Conservation (phyloP, 2,329 filamentous ascomycete genomes). For the Colletotrichum coccodes region DNA sequence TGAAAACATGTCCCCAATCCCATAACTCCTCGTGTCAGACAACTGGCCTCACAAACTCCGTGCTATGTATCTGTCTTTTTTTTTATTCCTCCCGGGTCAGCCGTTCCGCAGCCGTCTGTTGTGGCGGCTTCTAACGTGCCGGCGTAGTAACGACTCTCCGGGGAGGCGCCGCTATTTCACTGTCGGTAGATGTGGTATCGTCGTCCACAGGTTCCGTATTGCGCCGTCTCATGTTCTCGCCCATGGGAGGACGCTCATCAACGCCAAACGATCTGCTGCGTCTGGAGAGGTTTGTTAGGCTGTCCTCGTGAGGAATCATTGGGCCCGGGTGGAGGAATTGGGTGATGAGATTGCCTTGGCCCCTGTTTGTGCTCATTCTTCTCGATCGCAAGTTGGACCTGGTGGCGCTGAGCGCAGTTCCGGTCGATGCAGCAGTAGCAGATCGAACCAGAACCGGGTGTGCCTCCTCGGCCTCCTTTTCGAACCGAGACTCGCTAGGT, state of each 20-base stretch:
- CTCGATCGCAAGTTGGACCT: conserved; percentile 34
- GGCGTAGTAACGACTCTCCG: conserved; percentile 30
- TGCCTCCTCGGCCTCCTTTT: conserved; percentile 61
- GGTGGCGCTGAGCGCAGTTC: conserved; percentile 39
- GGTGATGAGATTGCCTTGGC: conserved; percentile 52
- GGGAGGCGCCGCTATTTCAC: conserved; percentile 8
- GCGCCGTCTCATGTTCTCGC: conserved; percentile 23
- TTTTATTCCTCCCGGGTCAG: not conserved
- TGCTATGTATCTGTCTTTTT: not conserved
- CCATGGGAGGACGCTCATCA: not conserved
- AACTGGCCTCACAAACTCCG: conserved; percentile 9
- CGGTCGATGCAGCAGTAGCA: conserved; percentile 47
- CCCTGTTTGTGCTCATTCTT: conserved; percentile 40
- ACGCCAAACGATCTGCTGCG: conserved; percentile 27
- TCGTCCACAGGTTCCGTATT: conserved; percentile 31
- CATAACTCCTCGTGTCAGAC: conserved; percentile 11
- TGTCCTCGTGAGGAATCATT: conserved; percentile 43
- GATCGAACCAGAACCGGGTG: conserved; percentile 51
- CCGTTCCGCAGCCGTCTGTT: not conserved
- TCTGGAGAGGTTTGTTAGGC: conserved; percentile 8
- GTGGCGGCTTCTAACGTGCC: conserved; percentile 23
- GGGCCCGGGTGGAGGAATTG: conserved; percentile 62
- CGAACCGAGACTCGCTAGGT: conserved; percentile 65
- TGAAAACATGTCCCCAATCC: not conserved
- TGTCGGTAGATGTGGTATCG: conserved; percentile 19